Evolutionary conservation across 2,329 filamentous ascomycete species (phyloP).

Genomic region (Neofusicoccum umdonicola): DNA sequence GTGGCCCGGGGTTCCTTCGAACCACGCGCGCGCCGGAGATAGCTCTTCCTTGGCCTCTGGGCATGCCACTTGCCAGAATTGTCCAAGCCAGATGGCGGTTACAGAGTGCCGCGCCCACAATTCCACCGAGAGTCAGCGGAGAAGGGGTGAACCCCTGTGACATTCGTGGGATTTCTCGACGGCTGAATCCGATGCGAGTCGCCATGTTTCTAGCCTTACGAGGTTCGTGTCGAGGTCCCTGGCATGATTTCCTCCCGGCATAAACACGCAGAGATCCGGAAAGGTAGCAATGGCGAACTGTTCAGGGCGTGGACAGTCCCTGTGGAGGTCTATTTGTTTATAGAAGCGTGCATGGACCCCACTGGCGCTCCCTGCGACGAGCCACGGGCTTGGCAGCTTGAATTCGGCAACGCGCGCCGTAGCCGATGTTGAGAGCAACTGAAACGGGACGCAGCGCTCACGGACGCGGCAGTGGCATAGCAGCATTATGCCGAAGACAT

Average conservation of each 20-base stretch:
- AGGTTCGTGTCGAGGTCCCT: not conserved
- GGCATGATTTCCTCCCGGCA: not conserved
- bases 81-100: not conserved
- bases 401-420: not conserved
- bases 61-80: not conserved
- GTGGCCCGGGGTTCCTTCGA: not conserved
- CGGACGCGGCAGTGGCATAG: not conserved
- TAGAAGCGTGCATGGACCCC: not conserved
- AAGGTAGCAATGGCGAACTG: not conserved
- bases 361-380: not conserved
- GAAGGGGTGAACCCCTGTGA: not conserved
- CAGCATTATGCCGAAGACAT: not conserved
- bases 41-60: not conserved
- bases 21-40: not conserved
- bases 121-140: not conserved
- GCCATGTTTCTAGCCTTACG: not conserved
- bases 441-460: not conserved
- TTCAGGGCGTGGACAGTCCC: not conserved
- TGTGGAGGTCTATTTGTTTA: constrained; percentile 1
- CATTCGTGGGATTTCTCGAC: constrained; percentile 5
- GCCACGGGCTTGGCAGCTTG: constrained; percentile 1
- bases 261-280: not conserved
- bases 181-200: not conserved
- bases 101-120: not conserved
- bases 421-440: not conserved